Evolutionary conservation across 352 stramenopile species (phyloP).

Genomic region (Globisporangium alternatum): DNA sequence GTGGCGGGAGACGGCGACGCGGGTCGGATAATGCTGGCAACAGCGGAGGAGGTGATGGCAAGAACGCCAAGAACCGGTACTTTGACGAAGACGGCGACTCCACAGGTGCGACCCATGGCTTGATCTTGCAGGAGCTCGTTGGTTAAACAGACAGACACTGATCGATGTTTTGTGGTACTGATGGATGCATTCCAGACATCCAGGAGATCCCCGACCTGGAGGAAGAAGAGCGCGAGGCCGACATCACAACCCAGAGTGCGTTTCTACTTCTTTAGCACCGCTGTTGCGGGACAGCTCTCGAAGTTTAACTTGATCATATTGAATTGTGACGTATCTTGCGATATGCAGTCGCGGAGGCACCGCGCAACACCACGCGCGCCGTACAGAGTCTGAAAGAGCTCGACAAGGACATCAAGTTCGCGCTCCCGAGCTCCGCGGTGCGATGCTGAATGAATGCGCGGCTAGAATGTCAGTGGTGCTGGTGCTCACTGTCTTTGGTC

Average conservation of each 20-base stretch:
- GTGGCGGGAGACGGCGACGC: slow-evolving; percentile 51
- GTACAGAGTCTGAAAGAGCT: slow-evolving; percentile 79
- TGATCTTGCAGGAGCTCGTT: neutral
- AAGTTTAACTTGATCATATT: neutral
- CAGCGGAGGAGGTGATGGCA: slow-evolving; percentile 24
- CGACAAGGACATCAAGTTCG: slow-evolving; percentile 76
- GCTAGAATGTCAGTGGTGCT: neutral
- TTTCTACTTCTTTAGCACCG: slow-evolving; percentile 7
- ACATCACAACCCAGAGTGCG: slow-evolving; percentile 65
- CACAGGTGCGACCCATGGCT: slow-evolving; percentile 28
- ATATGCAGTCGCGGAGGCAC: slow-evolving; percentile 62
- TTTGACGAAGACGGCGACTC: slow-evolving; percentile 72
- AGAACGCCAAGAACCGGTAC: slow-evolving; percentile 56
- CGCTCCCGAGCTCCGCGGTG: slow-evolving; percentile 56
- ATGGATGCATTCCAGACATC: slow-evolving; percentile 36
- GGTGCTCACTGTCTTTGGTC: neutral
- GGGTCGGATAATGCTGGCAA: slow-evolving; percentile 31
- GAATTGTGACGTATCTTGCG: neutral
- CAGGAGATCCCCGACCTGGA: slow-evolving; percentile 80
- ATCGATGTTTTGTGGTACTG: neutral
- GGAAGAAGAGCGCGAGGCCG: slow-evolving; percentile 73
- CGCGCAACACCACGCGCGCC: slow-evolving; percentile 59
- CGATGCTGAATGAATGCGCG: neutral
- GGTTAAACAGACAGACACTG: neutral
- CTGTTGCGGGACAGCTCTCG: neutral